Evolutionary conservation across 768 basidiomycete species (phyloP).

Genomic region (Dioszegia hungarica): DNA sequence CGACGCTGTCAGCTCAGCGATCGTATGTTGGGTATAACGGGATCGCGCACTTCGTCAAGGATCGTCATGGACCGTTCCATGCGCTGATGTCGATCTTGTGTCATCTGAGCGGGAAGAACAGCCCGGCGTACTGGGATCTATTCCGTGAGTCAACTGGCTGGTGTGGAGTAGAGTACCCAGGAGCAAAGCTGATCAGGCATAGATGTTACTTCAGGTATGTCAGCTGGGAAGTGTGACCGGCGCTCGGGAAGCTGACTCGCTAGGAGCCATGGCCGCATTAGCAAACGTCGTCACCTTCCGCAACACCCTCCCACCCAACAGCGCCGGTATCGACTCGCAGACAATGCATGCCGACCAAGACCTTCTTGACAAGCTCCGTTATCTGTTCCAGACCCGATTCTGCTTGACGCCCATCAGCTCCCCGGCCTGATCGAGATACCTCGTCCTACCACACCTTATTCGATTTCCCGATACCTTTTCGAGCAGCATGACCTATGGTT

Average conservation of each 20-base stretch:
- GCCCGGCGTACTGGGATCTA: constrained; percentile 40
- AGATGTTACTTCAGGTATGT: constrained; percentile 20
- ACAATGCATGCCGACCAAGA: constrained; percentile 12
- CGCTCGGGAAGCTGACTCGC: background rate
- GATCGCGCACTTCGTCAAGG: constrained; percentile 36
- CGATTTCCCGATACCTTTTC: too few relatives aligned
- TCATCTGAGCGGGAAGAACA: constrained; percentile 25
- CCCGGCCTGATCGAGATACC: background rate
- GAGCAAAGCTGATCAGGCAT: constrained; percentile 4
- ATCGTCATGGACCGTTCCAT: constrained; percentile 37
- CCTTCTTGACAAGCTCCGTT: constrained; percentile 17
- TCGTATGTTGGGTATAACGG: constrained; percentile 10
- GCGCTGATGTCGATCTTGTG: constrained; percentile 37
- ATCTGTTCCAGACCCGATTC: constrained; percentile 21
- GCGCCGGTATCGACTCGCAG: background rate
- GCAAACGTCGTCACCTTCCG: background rate
- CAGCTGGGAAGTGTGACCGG: too few relatives aligned
- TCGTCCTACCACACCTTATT: background rate
- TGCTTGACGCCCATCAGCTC: constrained; percentile 5
- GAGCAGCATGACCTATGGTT: background rate
- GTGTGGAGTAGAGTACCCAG: too few relatives aligned
- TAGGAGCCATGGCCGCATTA: constrained; percentile 19
- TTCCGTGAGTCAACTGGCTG: constrained; percentile 33
- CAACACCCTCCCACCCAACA: background rate
- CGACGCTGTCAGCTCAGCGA: background rate